These are phyloP conservation scores for Serendipita sp. DNA, from an alignment of 768 basidiomycete species.

Conservation along the genomic window DNA sequence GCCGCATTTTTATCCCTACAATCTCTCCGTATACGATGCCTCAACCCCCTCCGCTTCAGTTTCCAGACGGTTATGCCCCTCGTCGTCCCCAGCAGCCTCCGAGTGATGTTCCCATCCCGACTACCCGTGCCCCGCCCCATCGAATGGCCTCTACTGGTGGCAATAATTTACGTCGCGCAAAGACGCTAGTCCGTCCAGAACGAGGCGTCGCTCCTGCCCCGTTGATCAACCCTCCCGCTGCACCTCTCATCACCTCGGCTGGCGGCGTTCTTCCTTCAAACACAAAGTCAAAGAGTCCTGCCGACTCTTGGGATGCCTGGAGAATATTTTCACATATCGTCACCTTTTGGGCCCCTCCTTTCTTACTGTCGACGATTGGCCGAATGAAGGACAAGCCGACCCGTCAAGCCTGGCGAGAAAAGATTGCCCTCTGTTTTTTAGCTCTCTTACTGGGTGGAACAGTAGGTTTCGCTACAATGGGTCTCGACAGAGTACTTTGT, in stretches of 20 bases:
- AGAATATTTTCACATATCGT: slow-evolving; percentile 57
- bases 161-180: slow-evolving; percentile 64
- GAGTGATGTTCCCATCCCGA: slow-evolving; percentile 50
- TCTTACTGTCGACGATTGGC: slow-evolving; percentile 53
- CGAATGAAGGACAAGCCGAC: slow-evolving; percentile 64
- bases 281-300: slow-evolving; percentile 16
- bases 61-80: not conserved
- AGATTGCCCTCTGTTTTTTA: slow-evolving; percentile 83
- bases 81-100: not conserved
- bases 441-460: slow-evolving; percentile 57
- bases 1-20: not conserved
- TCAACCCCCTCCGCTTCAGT: slow-evolving; percentile 4
- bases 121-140: slow-evolving; percentile 29
- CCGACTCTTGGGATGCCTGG: slow-evolving; percentile 44
- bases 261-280: slow-evolving; percentile 14
- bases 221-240: slow-evolving; percentile 68
- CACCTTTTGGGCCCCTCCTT: slow-evolving; percentile 83
- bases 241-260: slow-evolving; percentile 24
- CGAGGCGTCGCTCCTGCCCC: slow-evolving; percentile 85
- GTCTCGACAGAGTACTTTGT: slow-evolving; percentile 83
- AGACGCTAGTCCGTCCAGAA: slow-evolving; percentile 94
- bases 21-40: not conserved
- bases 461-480: slow-evolving; percentile 87
- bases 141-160: slow-evolving; percentile 25
- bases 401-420: slow-evolving; percentile 94